These are phyloP conservation scores for Prunella vulgaris DNA, from an alignment of 257 asterid species.

Conservation along the genomic window DNA sequence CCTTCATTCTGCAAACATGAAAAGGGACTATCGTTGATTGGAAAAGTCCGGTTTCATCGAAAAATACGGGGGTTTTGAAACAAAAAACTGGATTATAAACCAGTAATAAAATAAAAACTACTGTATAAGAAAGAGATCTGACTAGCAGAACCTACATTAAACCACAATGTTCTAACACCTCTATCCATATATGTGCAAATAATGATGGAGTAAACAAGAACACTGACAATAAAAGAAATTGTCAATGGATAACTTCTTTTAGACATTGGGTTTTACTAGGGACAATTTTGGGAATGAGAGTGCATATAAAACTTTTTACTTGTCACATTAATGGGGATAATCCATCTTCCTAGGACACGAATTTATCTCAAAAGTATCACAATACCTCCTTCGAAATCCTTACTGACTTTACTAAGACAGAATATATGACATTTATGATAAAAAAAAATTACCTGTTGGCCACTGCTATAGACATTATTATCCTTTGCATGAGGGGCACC, in stretches of 20 bases:
- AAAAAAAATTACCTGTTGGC: constrained; percentile 80
- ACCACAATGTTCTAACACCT: neutral
- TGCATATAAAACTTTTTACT: neutral
- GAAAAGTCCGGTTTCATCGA: too few relatives aligned
- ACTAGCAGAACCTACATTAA: neutral
- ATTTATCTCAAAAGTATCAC: neutral
- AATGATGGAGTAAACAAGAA: neutral
- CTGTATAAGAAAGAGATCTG: neutral
- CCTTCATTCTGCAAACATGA: constrained; percentile 62
- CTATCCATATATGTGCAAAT: neutral
- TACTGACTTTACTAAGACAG: too few relatives aligned
- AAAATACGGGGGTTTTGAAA: too few relatives aligned
- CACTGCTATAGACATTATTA: constrained; percentile 49
- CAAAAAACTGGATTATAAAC: too few relatives aligned
- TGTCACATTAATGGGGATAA: neutral
- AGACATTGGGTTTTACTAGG: neutral
- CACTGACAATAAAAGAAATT: too few relatives aligned
- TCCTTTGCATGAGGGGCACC: constrained; percentile 65
- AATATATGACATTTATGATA: neutral
- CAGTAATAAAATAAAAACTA: neutral
- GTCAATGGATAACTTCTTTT: too few relatives aligned
- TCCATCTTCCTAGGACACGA: neutral
- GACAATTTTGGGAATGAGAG: neutral
- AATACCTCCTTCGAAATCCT: neutral
- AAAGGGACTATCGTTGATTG: too few relatives aligned